Base-by-base conservation (phyloP, 2,329 filamentous ascomycete genomes). In the Aspergillus carbonarius region DNA sequence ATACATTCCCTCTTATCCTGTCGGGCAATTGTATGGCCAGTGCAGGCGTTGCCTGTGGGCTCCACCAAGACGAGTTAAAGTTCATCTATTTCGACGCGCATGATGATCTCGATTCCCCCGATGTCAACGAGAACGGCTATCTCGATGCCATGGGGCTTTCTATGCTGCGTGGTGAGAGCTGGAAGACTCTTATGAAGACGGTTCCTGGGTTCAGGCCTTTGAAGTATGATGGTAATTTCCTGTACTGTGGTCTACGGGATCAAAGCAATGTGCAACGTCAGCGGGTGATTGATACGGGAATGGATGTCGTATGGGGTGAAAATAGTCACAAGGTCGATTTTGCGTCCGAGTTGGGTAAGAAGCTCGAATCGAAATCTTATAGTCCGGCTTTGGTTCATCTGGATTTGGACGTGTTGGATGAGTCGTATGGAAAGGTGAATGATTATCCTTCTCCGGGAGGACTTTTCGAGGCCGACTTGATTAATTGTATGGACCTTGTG, bases 21-120 rank as follows among this genome's bases (percentile, higher is more conserved):
- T 72, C 77, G 0, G 76, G 76, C 0, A 78, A 79, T 55, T 79
- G 76, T 61, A 72, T 70, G 58, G 66, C 72, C 8, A 73, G 66
- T 25, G 73, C 72, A 0, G 76, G 71, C 3, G 73, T 73, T 0
- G 72, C 71, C 0, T 76, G 75, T 3, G 77, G 77, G 0, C 54
- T 78, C 5, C 23, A 57, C 0, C 55, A 57, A n/a, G 34, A 57
- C 5, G 64, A 69, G 13, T 63, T 76, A 1, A 64, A 64, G 0
- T 77, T 73, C 39, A 64, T 79, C 10, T 79, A 76, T 67, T 78
- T 80, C 50, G 77, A 80, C 48, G 77, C 76, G 2, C 77, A 80
- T 47, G 76, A 79, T 52, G 77, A 80, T 55, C 70, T 76, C 49
- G 72, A 76, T 46, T 73, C 70, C 0, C 74, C 74, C 0, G 69